Conservation (phyloP, 257 asterid species). For the Nicotiana sylvestris region DNA sequence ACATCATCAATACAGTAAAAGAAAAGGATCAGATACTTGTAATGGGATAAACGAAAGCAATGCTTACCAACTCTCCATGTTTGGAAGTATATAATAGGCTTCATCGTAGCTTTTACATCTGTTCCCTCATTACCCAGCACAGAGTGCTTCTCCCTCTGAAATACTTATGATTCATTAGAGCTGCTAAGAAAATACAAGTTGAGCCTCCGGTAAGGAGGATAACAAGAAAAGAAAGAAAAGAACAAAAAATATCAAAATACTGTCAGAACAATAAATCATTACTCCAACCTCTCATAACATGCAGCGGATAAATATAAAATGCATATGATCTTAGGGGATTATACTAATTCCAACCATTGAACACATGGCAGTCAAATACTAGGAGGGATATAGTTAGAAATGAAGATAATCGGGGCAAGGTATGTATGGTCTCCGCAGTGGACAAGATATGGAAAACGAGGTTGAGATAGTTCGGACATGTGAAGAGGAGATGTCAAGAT, state of each 20-base stretch:
- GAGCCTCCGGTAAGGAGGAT: background rate
- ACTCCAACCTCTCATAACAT: background rate
- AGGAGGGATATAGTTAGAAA: too few relatives aligned
- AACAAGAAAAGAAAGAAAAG: background rate
- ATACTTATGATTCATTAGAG: slow-evolving; percentile 17
- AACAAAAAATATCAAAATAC: background rate
- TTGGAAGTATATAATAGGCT: slow-evolving; percentile 82
- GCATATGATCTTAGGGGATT: background rate
- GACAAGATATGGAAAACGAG: too few relatives aligned
- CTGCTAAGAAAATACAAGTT: slow-evolving; percentile 1
- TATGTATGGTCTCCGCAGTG: too few relatives aligned
- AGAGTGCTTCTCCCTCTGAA: slow-evolving; percentile 73
- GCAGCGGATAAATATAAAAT: background rate
- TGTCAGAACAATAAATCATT: background rate
- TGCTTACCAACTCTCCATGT: slow-evolving; percentile 88
- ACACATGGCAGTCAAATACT: background rate
- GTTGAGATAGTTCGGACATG: too few relatives aligned
- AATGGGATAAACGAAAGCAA: background rate
- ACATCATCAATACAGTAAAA: slow-evolving; percentile 5
- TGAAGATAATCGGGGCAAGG: too few relatives aligned
- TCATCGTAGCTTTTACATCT: slow-evolving; percentile 51
- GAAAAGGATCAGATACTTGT: background rate
- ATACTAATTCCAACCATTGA: slow-evolving; percentile 3
- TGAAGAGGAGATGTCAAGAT: too few relatives aligned
- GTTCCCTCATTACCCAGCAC: slow-evolving; percentile 50